These are phyloP conservation scores for Erodium moschatum DNA, from an alignment of 441 rosid species.

Conservation along the genomic window DNA sequence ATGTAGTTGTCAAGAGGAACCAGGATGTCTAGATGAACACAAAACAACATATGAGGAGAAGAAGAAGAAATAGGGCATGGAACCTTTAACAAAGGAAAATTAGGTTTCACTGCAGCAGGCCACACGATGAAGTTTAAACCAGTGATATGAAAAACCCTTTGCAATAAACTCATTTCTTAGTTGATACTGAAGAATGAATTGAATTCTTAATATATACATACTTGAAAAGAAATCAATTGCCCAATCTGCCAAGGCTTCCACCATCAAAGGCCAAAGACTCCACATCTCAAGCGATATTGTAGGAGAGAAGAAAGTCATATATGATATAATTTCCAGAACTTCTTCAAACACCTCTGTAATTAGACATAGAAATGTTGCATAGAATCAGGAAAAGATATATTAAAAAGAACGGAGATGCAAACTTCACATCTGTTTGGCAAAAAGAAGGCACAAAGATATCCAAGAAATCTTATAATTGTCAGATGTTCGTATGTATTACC, in stretches of 20 bases:
- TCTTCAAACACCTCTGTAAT: conserved; percentile 91
- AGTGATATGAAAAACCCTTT: not conserved
- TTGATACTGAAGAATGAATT: not conserved
- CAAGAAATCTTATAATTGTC: not conserved
- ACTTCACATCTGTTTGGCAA: not conserved
- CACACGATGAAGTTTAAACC: not conserved
- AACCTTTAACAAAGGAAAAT: not conserved
- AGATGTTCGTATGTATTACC: conserved; percentile 37
- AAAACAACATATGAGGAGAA: too few species aligned
- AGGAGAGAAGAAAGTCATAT: conserved; percentile 93
- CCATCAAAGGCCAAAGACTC: conserved; percentile 94
- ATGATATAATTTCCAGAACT: conserved; percentile 89
- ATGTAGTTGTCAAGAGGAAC: conserved; percentile 92
- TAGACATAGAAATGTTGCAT: conserved; percentile 1
- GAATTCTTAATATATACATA: conserved; percentile 28
- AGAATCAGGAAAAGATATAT: not conserved
- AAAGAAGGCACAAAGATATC: not conserved
- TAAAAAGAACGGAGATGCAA: not conserved
- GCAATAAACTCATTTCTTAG: not conserved
- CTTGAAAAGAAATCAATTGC: conserved; percentile 96
- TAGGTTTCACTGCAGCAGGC: not conserved
- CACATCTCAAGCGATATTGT: conserved; percentile 91
- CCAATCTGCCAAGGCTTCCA: conserved; percentile 89
- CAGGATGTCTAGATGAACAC: conserved; percentile 56
- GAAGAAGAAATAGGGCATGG: not conserved